Evolutionary conservation across 306 rosid genomes (phyloP), one percentile per base, ranked within the genome.

Genomic region (Rosa lucieae): DNA sequence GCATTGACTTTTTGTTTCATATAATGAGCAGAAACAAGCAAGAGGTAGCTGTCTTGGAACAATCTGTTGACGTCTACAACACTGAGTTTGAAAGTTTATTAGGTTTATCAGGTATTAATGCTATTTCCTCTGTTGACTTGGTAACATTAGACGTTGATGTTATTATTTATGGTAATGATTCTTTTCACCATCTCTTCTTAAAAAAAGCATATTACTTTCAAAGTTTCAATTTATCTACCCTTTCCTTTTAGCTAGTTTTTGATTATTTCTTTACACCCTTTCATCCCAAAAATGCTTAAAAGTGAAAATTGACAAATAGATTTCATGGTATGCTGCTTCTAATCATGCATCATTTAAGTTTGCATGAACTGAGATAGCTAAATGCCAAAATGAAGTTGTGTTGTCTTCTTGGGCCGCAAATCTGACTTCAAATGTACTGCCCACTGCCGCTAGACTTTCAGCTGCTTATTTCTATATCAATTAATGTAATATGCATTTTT

Each of bases 61-160:
- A 88, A 85, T 93, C 96, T 84, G 85, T 90, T 82, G 88, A 90
- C 74, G 88, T 92, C 83, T 95, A 92, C 78, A 53, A 93, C 77
- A 72, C 69, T 61, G 98, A 95, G 85, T 88, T 92, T 78, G 89
- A 85, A 86, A 89, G 89, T 92, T 92, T 85, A 76, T 92, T 48
- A 84, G 73, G 49, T 95, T 95, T 75, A 88, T 93, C 75, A 84
- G 99, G 99, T 95, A 89, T 35, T 72, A 46, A 68, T 76, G 18
- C 56, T 77, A 67, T 18, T 75, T 83, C 51, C 10, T 81, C 77
- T 58, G 53, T 23, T 65, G 10, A 14, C 8, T 1, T 37, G 42
- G 39, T 42, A 26, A 40, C 5, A 12, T 6, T 65, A 10, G 29
- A 26, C 29, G 43, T 35, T 61, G 37, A 61, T 65, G 69, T 37